A percentile compares a stretch with the other conserved stretches of the same genome.
These are phyloP conservation scores for Dillenia suffruticosa DNA, from an alignment of 164 flowering plant genomes.

Conservation along the genomic window DNA sequence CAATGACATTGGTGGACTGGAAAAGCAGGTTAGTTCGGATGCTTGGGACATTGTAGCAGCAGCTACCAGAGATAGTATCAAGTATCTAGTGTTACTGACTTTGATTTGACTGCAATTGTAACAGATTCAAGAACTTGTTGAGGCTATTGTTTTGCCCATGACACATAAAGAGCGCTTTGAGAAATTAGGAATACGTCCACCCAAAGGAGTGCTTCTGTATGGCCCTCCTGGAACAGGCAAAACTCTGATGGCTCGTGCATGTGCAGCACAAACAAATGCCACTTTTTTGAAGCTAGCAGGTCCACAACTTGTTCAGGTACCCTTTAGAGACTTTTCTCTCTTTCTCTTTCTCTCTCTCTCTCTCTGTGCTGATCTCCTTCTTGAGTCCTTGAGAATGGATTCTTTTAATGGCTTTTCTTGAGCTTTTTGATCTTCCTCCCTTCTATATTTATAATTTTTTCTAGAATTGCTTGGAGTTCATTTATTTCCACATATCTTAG, in stretches of 20 bases:
- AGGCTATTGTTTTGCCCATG: slow-evolving; percentile 98
- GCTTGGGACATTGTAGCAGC: too few relatives aligned
- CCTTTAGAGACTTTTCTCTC: too few relatives aligned
- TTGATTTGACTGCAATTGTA: neutral
- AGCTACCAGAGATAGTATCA: too few relatives aligned
- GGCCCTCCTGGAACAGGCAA: slow-evolving; percentile 99
- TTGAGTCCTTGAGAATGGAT: neutral
- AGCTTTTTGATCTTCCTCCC: too few relatives aligned
- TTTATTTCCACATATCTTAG: too few relatives aligned
- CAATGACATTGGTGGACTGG: slow-evolving; percentile 93
- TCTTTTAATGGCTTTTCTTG: too few relatives aligned
- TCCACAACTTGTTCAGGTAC: slow-evolving; percentile 93
- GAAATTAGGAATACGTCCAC: slow-evolving; percentile 86
- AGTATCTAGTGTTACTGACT: too few relatives aligned
- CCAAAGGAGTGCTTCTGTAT: slow-evolving; percentile 89
- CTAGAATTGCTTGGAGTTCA: too few relatives aligned
- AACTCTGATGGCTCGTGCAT: slow-evolving; percentile 95
- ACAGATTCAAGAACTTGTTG: slow-evolving; percentile 94
- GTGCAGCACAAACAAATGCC: slow-evolving; percentile 98
- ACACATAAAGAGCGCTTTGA: slow-evolving; percentile 92
- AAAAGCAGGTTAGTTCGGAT: slow-evolving; percentile 62
- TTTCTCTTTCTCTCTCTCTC: too few relatives aligned
- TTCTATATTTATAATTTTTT: too few relatives aligned
- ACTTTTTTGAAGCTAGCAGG: slow-evolving; percentile 96
- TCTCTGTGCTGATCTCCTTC: neutral